Base-by-base conservation (phyloP, 73 alveolate species). In the Blepharisma stoltei region DNA sequence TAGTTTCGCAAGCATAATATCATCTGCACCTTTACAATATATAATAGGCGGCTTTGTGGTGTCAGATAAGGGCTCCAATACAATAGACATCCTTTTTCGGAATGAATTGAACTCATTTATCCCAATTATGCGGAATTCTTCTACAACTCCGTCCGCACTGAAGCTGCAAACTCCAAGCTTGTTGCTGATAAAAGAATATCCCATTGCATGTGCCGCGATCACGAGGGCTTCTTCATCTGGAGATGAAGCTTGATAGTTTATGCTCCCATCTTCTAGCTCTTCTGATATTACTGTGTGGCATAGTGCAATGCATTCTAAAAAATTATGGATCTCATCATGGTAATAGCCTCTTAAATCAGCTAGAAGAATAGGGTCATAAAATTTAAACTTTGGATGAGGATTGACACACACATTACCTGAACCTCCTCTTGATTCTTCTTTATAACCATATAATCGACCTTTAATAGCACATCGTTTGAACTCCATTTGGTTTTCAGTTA, bases 61-160 rank as follows among this genome's bases (percentile, higher is more conserved):
- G 46, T 49, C 78, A 0, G 81, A 37, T 18, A 11, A 9, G 18
- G 18, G 18, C 67, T 52, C 43, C 14, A 92, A 87, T 14, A 94
- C 88, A 7, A 92, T 90, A 47, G 96, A 83, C 97, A 92, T 94
- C 76, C 98, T 87, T 75, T 90, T 94, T 55, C 99, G 86, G 20
- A 92, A 87, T 32, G 92, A 79, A 55, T 87, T 87, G 80, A 94
- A 94, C 54, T 90, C 96, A 54, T 86, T 84, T 20, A 90, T 82
- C 73, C 89, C 91, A 37, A 93, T 70, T 0, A 90, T 81, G 75
- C 84, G 78, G 81, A 71, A 93, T 71, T 71, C 8, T 71, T 69
- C 78, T 66, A n/a, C 52, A 25, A 52, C 67, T 49, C 82, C 82
- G 1, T 65, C 23, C 0, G 23, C 67, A 52, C 23, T 52, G 32